Evolutionary conservation across 2,329 filamentous ascomycete species (phyloP), one percentile per base, ranked within the genome.

Genomic region (Hyphodiscus sp.): DNA sequence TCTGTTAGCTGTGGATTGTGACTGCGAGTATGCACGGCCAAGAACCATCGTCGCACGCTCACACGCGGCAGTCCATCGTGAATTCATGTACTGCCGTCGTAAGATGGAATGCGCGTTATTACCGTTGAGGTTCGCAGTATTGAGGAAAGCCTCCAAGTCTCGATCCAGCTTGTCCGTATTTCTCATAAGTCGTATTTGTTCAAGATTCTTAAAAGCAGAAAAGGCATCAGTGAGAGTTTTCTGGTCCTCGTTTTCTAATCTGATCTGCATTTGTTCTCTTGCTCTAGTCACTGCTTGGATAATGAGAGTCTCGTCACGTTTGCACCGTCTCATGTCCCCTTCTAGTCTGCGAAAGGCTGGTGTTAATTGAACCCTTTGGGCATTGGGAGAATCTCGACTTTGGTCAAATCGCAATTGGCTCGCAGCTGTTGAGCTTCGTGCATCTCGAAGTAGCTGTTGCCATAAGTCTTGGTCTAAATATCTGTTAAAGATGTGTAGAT

Each of bases 171-270:
- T 71, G 56, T 86, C 82, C 58, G 82, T 78, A 13, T 86, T 70
- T 6, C 80, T 77, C 23, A 87, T 74, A 15, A 87, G 75, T 56
- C 86, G 82, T 49, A 87, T 76, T 63, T 86, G 79, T 61, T 85
- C 80, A 11, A 87, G 73, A 26, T 76, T 75, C 1, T 74, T 77
- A 62, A 87, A 86, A 1, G 77, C 76, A 15, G 48, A 50, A 9
- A 68, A 49, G 9, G 65, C 66, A 20, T 33, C 44, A 9, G 58
- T 29, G 18, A 69, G 49, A n/a, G 20, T 52, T 23, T 53, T 29
- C 19, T 53, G 23, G 56, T 67, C 65, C 2, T 58, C 52, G 29
- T 45, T 41, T 18, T 58, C 49, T 9, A 58, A 44, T 20, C 63
- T 56, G 20, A 68, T 63, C 23, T 47, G 41, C 41, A 50, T 58